These are phyloP conservation scores for Sporothrix globosa DNA, from an alignment of 2,329 filamentous ascomycete species.

Conservation along the genomic window DNA sequence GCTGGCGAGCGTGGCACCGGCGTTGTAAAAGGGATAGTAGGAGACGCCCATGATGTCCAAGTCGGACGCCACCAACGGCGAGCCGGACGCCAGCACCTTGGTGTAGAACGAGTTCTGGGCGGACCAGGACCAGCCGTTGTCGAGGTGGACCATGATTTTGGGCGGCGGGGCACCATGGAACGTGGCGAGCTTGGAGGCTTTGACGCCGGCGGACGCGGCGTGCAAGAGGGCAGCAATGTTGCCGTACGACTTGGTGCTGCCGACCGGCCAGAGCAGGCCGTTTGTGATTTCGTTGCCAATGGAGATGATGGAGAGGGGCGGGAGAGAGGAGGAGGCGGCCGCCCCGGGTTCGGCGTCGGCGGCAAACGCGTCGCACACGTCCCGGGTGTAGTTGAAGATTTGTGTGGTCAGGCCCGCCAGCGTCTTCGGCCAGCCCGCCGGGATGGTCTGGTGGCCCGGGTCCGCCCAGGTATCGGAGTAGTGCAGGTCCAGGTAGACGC, in stretches of 20 bases:
- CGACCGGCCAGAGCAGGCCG: constrained; percentile 69
- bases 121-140: constrained; percentile 74
- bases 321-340: background rate
- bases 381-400: constrained; percentile 70
- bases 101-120: constrained; percentile 66
- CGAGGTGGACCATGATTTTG: constrained; percentile 66
- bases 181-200: constrained; percentile 61
- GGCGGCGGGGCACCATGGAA: constrained; percentile 56
- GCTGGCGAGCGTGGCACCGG: constrained; percentile 59
- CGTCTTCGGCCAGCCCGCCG: constrained; percentile 63
- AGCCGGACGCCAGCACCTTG: constrained; percentile 50
- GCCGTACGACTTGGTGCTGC: constrained; percentile 51
- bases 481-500: constrained; percentile 66
- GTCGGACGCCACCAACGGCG: constrained; percentile 48
- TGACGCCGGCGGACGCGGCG: constrained; percentile 66
- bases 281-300: constrained; percentile 74
- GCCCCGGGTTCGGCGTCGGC: constrained; percentile 42
- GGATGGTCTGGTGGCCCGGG: constrained; percentile 63
- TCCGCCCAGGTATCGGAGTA: constrained; percentile 74
- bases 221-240: constrained; percentile 68
- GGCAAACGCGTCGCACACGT: constrained; percentile 64
- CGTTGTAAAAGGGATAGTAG: constrained; percentile 73
- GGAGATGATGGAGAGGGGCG: constrained; percentile 62
- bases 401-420: constrained; percentile 62
- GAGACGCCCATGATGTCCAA: constrained; percentile 74